phyloP scores from a whole-genome alignment of 139 green algal species.

The Coelastrella sp. region DNA sequence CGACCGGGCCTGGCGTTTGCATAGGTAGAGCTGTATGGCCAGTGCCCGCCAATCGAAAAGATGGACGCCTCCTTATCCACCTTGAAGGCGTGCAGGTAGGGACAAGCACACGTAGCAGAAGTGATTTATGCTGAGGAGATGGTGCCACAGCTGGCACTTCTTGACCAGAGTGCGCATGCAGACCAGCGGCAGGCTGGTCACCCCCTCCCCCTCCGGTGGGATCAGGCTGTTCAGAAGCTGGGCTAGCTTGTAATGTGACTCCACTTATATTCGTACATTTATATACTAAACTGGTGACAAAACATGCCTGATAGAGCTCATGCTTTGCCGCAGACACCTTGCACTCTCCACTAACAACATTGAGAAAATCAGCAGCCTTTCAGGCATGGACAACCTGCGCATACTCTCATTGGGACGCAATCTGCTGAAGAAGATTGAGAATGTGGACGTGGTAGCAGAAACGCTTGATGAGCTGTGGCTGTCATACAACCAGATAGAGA shows the following conservation, averaged over 20 bases:
- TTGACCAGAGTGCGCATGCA: too few species aligned
- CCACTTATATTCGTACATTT: too few species aligned
- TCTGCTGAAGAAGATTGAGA: conserved; percentile 94
- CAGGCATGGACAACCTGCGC: conserved; percentile 83
- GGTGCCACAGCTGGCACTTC: too few species aligned
- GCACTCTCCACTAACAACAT: conserved; percentile 96
- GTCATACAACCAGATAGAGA: conserved; percentile 93
- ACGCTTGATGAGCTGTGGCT: conserved; percentile 96
- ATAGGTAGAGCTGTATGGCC: conserved; percentile 86
- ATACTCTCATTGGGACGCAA: conserved; percentile 92
- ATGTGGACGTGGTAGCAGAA: conserved; percentile 87
- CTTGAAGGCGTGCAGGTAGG: conserved; percentile 87
- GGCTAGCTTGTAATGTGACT: too few species aligned
- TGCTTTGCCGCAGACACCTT: conserved; percentile 72
- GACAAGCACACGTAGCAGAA: background rate
- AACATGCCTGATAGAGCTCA: background rate
- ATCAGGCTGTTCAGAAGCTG: too few species aligned
- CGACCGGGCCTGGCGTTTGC: background rate
- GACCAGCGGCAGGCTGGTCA: background rate
- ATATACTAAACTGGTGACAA: too few species aligned
- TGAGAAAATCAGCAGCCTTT: conserved; percentile 90
- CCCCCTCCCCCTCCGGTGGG: too few species aligned
- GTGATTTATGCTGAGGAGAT: background rate
- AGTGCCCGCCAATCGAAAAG: conserved; percentile 90
- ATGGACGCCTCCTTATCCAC: conserved; percentile 90